Percentiles rank a stretch among this genome's conserved stretches.
These are phyloP conservation scores for Dactylellina parvicollis DNA, from an alignment of 2,329 filamentous ascomycete species.

Conservation along the genomic window DNA sequence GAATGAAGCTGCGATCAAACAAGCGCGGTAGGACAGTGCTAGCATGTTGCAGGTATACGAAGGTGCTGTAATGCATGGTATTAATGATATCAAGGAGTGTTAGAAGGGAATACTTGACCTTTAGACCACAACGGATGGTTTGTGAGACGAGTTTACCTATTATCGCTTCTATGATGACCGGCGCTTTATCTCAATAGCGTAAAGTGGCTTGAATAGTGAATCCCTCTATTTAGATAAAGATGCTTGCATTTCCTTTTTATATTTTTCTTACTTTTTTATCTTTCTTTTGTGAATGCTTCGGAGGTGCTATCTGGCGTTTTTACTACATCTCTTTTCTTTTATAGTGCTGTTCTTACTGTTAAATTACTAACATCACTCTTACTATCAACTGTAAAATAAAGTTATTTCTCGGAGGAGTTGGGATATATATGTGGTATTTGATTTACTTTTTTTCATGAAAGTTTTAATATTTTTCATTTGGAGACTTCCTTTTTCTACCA, in stretches of 20 bases:
- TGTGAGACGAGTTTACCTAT: too few species aligned
- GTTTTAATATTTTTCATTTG: background rate
- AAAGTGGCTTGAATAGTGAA: too few species aligned
- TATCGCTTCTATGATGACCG: background rate
- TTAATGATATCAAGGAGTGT: background rate
- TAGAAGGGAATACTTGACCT: background rate
- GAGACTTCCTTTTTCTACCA: background rate
- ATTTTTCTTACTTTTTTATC: conserved; percentile 14
- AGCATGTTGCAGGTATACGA: background rate
- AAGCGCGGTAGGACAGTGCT: conserved; percentile 25
- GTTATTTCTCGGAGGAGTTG: conserved; percentile 8
- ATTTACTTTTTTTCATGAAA: background rate
- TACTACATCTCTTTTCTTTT: background rate
- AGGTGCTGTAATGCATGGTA: background rate
- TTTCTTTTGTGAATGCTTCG: conserved; percentile 3
- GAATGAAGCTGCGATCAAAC: conserved; percentile 40
- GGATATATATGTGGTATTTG: conserved; percentile 10
- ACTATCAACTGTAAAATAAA: conserved; percentile 45
- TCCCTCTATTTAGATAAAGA: background rate
- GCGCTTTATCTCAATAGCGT: background rate
- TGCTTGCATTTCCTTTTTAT: background rate
- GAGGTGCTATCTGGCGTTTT: conserved; percentile 39
- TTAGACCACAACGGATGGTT: too few species aligned
- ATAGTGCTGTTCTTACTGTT: background rate
- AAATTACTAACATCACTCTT: conserved; percentile 6